Conservation (phyloP, 352 stramenopile genomes). For the Phytopythium chamaehyphon region DNA sequence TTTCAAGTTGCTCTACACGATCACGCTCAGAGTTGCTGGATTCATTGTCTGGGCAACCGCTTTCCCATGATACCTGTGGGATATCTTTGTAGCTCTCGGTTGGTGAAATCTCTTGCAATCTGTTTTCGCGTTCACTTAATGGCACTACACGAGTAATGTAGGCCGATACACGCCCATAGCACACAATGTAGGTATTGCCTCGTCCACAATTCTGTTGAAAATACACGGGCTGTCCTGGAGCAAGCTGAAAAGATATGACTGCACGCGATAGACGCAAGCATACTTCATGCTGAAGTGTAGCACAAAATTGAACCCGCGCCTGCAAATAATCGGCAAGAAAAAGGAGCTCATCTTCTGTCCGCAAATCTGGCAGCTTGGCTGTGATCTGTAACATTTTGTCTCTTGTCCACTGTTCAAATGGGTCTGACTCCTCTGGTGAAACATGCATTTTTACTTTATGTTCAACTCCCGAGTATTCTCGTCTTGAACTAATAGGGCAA, state of each 20-base stretch:
- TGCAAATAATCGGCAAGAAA: constrained; percentile 41
- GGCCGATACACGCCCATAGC: not conserved
- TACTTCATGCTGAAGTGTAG: constrained; percentile 26
- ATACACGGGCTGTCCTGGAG: constrained; percentile 4
- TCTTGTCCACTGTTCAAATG: not conserved
- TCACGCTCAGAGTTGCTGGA: not conserved
- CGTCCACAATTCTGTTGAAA: constrained; percentile 8
- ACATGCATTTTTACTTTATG: not conserved
- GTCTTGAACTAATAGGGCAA: not conserved
- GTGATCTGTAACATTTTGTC: constrained; percentile 23
- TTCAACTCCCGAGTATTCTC: not conserved
- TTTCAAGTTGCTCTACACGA: not conserved
- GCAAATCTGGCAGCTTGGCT: constrained; percentile 7
- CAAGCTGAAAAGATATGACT: constrained; percentile 8
- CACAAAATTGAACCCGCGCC: constrained; percentile 37
- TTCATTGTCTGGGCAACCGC: not conserved
- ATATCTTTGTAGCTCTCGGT: not conserved
- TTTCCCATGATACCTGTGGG: not conserved
- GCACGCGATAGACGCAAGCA: constrained; percentile 29
- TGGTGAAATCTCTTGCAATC: not conserved
- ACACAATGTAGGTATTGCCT: constrained; percentile 4
- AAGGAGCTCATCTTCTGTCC: constrained; percentile 33
- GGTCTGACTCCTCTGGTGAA: not conserved
- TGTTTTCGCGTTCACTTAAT: constrained; percentile 1
- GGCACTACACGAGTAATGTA: not conserved